phyloP scores from a whole-genome alignment of 768 basidiomycete species.

The Podaxis sp. region DNA sequence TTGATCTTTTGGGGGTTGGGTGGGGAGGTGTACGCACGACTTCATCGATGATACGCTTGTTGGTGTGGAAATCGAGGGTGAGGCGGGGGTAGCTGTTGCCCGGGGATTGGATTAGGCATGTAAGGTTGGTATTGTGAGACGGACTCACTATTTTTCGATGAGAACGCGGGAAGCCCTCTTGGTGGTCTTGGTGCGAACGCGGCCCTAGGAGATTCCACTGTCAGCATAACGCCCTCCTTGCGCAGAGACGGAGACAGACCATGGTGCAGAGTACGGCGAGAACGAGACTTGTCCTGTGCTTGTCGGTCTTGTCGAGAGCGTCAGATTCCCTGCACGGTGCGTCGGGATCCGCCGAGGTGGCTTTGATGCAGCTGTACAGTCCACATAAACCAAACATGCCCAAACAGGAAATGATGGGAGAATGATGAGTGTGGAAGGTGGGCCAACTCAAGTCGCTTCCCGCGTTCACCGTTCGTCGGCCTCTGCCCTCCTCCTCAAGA shows the following conservation, averaged over 20 bases:
- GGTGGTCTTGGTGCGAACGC: conserved; percentile 99
- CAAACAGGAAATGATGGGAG: neutral
- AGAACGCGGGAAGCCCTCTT: conserved; percentile 98
- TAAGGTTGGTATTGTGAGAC: neutral
- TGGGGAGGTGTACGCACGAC: conserved; percentile 52
- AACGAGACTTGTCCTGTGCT: conserved; percentile 18
- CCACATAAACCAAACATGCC: conserved; percentile 24
- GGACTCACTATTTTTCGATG: conserved; percentile 96
- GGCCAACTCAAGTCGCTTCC: neutral
- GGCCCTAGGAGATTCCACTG: conserved; percentile 61
- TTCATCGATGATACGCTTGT: conserved; percentile 99
- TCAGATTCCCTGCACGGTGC: neutral
- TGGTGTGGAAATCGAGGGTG: conserved; percentile 99
- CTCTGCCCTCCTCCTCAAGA: conserved; percentile 24
- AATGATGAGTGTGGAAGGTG: too few relatives aligned
- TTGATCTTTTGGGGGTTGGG: neutral
- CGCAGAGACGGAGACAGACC: conserved; percentile 36
- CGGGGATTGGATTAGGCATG: neutral
- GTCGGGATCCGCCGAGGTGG: conserved; percentile 41
- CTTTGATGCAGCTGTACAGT: conserved; percentile 41
- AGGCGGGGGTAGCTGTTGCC: conserved; percentile 88
- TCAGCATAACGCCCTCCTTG: conserved; percentile 20
- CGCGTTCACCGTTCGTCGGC: conserved; percentile 11
- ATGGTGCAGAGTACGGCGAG: conserved; percentile 37
- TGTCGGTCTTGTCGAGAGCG: conserved; percentile 15